Evolutionary conservation across 1,284 basidiomycete species (phyloP), one percentile per base, ranked within the genome.

Genomic region (Malassezia globosa): DNA sequence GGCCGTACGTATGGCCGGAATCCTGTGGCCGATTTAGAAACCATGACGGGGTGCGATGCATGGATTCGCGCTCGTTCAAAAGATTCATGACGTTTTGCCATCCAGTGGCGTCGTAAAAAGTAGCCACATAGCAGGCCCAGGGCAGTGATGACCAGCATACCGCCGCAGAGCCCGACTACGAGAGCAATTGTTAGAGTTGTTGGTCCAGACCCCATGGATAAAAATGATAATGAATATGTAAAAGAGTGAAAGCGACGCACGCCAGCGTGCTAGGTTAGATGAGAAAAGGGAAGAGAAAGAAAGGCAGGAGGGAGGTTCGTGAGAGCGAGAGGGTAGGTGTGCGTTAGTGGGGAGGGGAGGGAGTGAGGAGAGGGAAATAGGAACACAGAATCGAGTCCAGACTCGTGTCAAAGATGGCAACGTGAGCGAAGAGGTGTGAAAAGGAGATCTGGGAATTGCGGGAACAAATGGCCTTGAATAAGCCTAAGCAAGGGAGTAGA

Each of bases 211-310:
- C 33, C 35, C 21, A 45, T n/a, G 13, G 16, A 45, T 10, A 21
- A 24, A 14, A 36, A 25, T 10, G 33, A 26, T 10, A 35, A 16
- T 23, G 22, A 35, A 18, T 16, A 21, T 11, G 18, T 13, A 27
- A 18, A n/a, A 35, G 18, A 27, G 22, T 36, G 11, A 31, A 19
- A 21, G 18, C 24, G 44, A 25, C 7, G 47, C 47, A 48, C 47
- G 47, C 47, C 47, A 42, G 47, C 47, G 47, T 48, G 47, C 40
- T 7, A 16, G 18, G n/a, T n/a, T n/a, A n/a, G n/a, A n/a, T n/a
- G n/a, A n/a, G n/a, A n/a, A n/a, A n/a, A n/a, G n/a, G n/a, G n/a
- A n/a, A n/a, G n/a, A n/a, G n/a, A n/a, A n/a, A n/a, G n/a, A n/a
- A n/a, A 19, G 21, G 4, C 4, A 31, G 4, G 29, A 31, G 29